Base-by-base conservation (phyloP, 1,139 yeast species). In the Blastobotrys elegans region DNA sequence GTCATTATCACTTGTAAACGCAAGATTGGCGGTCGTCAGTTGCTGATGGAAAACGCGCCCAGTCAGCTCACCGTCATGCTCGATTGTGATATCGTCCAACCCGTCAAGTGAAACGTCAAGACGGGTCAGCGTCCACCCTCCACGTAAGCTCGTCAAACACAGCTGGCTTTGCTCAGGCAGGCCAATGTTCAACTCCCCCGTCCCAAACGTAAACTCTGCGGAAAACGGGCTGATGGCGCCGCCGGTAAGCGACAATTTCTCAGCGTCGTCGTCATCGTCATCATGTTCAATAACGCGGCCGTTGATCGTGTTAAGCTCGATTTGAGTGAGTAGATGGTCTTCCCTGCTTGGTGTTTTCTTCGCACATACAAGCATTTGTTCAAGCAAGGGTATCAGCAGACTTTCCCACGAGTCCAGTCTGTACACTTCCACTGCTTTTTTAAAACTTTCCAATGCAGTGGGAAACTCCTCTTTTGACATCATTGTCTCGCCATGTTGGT, bases 401-500 rank as follows among this genome's bases (percentile, higher is more conserved):
- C 48, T 32, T 6, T 34, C 29, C 66, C 66, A 64, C 10, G 51
- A 50, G 31, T 64, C 68, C 16, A 46, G 41, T 27, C 64, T 48
- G 40, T 63, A 63, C 2, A 50, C 49, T 4, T 46, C 50, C 10
- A 54, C 58, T 1, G 67, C 61, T 7, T 51, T 43, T 38, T 57
- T 55, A 48, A 53, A 61, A 40, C 59, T 50, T 26, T 53, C 50
- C 18, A 57, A 48, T 1, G 85, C 78, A 52, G 66, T 65, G 2
- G 68, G 71, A 48, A 54, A 69, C 38, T 73, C 68, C 2, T 56
- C 51, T 14, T 52, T 44, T 0, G 53, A 50, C 40, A 59, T 69
- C 54, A 71, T 68, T 46, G 72, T 74, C 47, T 77, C 78, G 1
- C 76, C 87, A 7, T 79, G 58, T 50, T 73, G 69, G 64, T 71